Evolutionary conservation across 2,329 filamentous ascomycete genomes (phyloP), one percentile per base, ranked within the genome.

Genomic region (Trichoderma sp.): DNA sequence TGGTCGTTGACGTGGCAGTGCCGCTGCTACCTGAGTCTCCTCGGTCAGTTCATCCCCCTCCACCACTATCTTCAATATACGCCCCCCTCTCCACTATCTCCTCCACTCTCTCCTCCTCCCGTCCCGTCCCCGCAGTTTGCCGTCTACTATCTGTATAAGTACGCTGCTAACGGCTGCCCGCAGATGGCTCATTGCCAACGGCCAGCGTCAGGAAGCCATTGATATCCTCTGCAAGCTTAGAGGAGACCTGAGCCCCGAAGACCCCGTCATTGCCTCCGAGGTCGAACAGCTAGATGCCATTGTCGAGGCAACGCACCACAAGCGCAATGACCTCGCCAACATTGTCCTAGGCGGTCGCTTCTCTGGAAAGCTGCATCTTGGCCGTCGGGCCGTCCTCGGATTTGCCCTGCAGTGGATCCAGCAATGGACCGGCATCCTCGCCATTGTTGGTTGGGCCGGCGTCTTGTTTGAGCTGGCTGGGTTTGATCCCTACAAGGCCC

Each of bases 11-110:
- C 21, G 72, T 73, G 15, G 81, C 79, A 18, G 76, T 85, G 53
- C 81, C 79, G 43, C 76, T 86, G 64, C 76, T 86, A 28, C 85
- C 84, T 18, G 84, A 86, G 71, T 83, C 82, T 21, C 84, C 84
- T 43, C 79, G 83, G 21, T 84, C 26, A 63, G 60, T 62, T 34
- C 12, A 18, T 26, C 15, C 51, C 15, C 24, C 6, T 34, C 56
- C 34, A 26, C 56, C 14, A 18, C 21, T 26, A 8, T 24, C 53
- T 24, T n/a, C n/a, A 21, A 57, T 47, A 60, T 24, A 58, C 56
- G 18, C 15, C 28, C 26, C 24, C 12, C 26, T 15, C 34, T 36
- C 34, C 34, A 36, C 34, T 36, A 12, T 34, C 56, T 30, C 56
- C 56, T 18, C 56, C 21, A 28, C 53, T 30, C n/a, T 15, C 21